Conservation (phyloP, 2,329 filamentous ascomycete species). For the Knoxdaviesia capensis region DNA sequence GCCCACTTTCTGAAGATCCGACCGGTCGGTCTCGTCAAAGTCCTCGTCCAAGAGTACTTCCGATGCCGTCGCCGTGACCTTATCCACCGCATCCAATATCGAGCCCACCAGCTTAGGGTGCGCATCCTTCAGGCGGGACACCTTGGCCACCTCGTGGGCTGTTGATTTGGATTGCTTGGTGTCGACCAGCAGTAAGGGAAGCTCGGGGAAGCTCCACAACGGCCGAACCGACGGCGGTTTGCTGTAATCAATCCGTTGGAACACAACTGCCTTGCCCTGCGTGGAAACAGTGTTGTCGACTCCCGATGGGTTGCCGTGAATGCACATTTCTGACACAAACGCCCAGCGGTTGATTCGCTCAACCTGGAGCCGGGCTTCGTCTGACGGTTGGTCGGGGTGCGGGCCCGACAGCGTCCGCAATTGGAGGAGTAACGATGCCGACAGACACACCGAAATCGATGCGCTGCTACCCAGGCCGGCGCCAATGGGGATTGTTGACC, state of each 20-base stretch:
- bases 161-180: slow-evolving; percentile 80
- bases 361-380: slow-evolving; percentile 76
- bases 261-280: slow-evolving; percentile 85
- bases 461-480: slow-evolving; percentile 84
- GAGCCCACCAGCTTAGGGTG: slow-evolving; percentile 62
- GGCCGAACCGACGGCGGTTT: slow-evolving; percentile 59
- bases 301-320: slow-evolving; percentile 89
- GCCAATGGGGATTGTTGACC: slow-evolving; percentile 83
- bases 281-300: slow-evolving; percentile 94
- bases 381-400: slow-evolving; percentile 72
- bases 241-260: slow-evolving; percentile 58
- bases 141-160: slow-evolving; percentile 67
- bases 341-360: slow-evolving; percentile 97
- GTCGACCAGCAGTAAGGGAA: slow-evolving; percentile 78
- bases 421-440: slow-evolving; percentile 68
- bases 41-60: slow-evolving; percentile 30
- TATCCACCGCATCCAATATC: slow-evolving; percentile 73
- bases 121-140: slow-evolving; percentile 46
- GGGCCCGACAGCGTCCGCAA: slow-evolving; percentile 75
- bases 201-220: slow-evolving; percentile 73
- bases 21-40: slow-evolving; percentile 45
- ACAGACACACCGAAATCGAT: slow-evolving; percentile 80
- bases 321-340: slow-evolving; percentile 91
- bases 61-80: slow-evolving; percentile 36
- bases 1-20: slow-evolving; percentile 53